Base-by-base conservation (phyloP, 139 green algal species). In the Tetradesmus obliquus region DNA sequence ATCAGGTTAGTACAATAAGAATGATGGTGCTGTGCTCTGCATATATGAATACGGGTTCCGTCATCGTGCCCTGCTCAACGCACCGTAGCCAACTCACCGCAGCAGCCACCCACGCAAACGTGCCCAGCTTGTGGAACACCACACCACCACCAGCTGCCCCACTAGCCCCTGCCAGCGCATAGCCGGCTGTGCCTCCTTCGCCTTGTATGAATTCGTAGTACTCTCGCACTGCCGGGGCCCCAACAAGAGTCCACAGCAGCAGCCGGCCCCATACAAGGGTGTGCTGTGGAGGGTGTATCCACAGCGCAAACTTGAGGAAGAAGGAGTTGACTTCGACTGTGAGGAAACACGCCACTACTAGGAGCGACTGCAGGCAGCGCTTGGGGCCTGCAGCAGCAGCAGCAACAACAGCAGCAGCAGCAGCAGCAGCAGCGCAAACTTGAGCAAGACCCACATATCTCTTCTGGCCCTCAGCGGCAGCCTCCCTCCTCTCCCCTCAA, bases 241-340 rank as follows among this genome's bases (percentile, higher is more conserved):
- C 90, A 5, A 88, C 22, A 1, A 88, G 58, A 13, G 91, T 90
- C 90, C 89, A 92, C 60, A 92, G 82, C 53, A 92, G 10, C 45
- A 92, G 83, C 69, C 90, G 55, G 89, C 95, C 94, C 66, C 66
- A 76, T 5, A 76, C 66, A 17, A 76, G 66, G 3, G 96, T 98
- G 93, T 98, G 98, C 76, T 98, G 92, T 96, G 82, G 88, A 88
- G 76, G 97, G 97, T 12, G 97, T 3, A 99, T 90, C 98, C 97
- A 99, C 51, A 99, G 95, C 20, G 96, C 86, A 85, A 94, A 97
- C 94, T 99, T 99, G n/a, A 99, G 94, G 93, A 99, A 99, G 93
- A 99, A 99, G n/a, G 95, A 93, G 82, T 98, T 98, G 19, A 99
- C 88, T 90, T 99, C 96, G 12, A 97, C 94, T 17, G 91, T 53